Base-by-base conservation (phyloP, 2,329 filamentous ascomycete genomes). In the Talaromyces sp. region DNA sequence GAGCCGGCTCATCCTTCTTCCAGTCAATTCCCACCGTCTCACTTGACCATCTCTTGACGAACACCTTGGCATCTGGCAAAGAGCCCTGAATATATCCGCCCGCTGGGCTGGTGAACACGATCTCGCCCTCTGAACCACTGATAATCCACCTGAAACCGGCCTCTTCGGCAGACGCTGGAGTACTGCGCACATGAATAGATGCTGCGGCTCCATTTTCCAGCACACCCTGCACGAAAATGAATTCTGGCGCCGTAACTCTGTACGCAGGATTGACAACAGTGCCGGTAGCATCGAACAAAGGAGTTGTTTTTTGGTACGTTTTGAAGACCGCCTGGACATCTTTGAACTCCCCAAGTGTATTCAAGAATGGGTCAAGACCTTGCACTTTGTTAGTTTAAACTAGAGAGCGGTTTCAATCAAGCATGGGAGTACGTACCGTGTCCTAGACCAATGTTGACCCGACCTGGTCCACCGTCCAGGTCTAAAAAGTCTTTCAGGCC, bases 111-210 rank as follows among this genome's bases (percentile, higher is more conserved):
- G 33, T 25, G 23, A 63, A 60, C 9, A 57, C 40, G 12, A 63
- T 28, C 35, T 63, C 62, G 7, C 62, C 62, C 35, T 63, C 57
- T 12, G 62, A 42, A 25, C 62, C 62, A 28, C 57, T 63, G 40
- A 63, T 57, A 21, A 57, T 50, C 62, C 62, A 63, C 50, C 57
- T 52, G 12, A 63, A 56, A 1, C 48, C 56, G n/a, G 37, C 57
- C 14, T 57, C 57, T 4, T 63, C 50, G 4, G 33, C 62, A 18
- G 50, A 39, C 8, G 50, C 16, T 9, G 50, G 18, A 7, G 33
- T 56, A 44, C 12, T 56, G 33, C 57, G 50, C 39, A 57, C 16
- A 52, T 57, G 57, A 35, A 63, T 63, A 18, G 62, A 63, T 40
- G 62, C 62, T 3, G 8, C 31, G 11, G 40, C 62, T 11, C 62